Conservation (phyloP, 768 basidiomycete genomes). For the Russula griseocarnosa region DNA sequence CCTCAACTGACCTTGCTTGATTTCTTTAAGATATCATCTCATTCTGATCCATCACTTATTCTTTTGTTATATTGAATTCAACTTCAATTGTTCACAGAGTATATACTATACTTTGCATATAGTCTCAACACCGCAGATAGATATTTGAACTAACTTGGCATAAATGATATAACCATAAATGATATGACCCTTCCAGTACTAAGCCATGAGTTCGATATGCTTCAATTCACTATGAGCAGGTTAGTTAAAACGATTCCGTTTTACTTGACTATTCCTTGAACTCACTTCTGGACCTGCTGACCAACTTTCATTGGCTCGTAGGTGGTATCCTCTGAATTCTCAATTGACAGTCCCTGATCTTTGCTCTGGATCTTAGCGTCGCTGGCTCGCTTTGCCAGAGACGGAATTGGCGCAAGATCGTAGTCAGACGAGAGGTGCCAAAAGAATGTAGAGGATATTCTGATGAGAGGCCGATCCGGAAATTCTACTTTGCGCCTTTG, state of each 20-base stretch:
- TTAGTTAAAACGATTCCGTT: not conserved
- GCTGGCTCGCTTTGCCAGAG: conserved; percentile 48
- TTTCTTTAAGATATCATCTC: not conserved
- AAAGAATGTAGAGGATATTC: conserved; percentile 97
- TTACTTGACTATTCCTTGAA: conserved; percentile 1
- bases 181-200: conserved; percentile 25
- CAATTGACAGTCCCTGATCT: conserved; percentile 35
- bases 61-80: conserved; percentile 34
- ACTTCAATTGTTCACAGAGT: conserved; percentile 33
- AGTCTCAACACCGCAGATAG: not conserved
- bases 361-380: conserved; percentile 41
- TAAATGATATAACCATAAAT: not conserved
- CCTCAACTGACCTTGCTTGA: not conserved
- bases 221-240: conserved; percentile 58
- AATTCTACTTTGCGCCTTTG: conserved; percentile 51
- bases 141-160: not conserved
- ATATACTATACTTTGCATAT: conserved; percentile 5
- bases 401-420: conserved; percentile 63
- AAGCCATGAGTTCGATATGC: conserved; percentile 77
- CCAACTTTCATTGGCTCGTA: conserved; percentile 85
- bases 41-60: not conserved
- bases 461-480: conserved; percentile 80
- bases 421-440: conserved; percentile 89
- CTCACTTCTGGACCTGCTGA: conserved; percentile 80
- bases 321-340: conserved; percentile 41